phyloP scores from a whole-genome alignment of 371 early-diverging fungal genomes.

The Amoeboaphelidium occidentale region DNA sequence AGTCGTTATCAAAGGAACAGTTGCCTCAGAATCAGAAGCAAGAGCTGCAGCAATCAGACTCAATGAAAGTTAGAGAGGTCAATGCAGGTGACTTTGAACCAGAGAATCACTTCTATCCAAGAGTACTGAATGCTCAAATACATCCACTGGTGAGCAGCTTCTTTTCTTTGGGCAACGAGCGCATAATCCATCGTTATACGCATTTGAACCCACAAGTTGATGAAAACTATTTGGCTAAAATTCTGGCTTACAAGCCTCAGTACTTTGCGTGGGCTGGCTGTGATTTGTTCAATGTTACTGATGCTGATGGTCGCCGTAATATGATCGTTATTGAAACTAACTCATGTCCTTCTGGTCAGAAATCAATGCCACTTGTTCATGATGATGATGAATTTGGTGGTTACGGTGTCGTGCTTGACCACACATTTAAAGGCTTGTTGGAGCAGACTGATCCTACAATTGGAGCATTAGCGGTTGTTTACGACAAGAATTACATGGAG shows the following conservation, averaged over 20 bases:
- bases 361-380: constrained; percentile 70
- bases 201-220: constrained; percentile 70
- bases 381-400: constrained; percentile 45
- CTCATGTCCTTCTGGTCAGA: constrained; percentile 83
- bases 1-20: too few species aligned
- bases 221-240: constrained; percentile 26
- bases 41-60: too few species aligned
- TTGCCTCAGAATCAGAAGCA: too few species aligned
- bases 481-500: constrained; percentile 79
- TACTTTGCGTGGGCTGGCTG: constrained; percentile 81
- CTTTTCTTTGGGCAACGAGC: constrained; percentile 63
- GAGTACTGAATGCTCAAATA: constrained; percentile 71
- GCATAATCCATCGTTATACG: constrained; percentile 65
- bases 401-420: constrained; percentile 47
- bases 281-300: constrained; percentile 76
- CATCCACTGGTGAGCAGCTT: constrained; percentile 70
- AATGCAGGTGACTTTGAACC: constrained; percentile 53
- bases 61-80: constrained; percentile 17
- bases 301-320: constrained; percentile 55
- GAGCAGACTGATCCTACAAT: constrained; percentile 30
- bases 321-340: constrained; percentile 92
- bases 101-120: constrained; percentile 69
- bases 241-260: constrained; percentile 44
- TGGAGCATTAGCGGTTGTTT: constrained; percentile 69
- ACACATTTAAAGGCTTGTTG: constrained; percentile 48